Evolutionary conservation across 2,329 filamentous ascomycete species (phyloP).

Genomic region (Falciphora oryzae): DNA sequence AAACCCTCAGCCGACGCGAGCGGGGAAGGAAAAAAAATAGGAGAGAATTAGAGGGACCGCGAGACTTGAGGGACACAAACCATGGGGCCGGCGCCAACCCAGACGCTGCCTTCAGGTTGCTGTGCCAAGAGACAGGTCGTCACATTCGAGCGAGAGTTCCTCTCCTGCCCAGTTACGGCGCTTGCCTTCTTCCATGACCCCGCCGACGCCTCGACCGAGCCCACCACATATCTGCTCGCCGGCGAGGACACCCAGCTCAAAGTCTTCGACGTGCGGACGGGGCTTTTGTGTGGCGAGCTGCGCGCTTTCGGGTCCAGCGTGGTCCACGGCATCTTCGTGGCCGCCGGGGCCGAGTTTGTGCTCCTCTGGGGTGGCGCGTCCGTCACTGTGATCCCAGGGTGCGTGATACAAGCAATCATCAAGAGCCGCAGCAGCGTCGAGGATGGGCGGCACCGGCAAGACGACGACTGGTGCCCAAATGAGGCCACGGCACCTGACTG

Average conservation of each 20-base stretch:
- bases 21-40: neutral
- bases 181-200: constrained; percentile 41
- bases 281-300: constrained; percentile 33
- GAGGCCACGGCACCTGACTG: constrained; percentile 60
- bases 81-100: neutral
- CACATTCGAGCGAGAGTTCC: constrained; percentile 28
- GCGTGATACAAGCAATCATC: constrained; percentile 28
- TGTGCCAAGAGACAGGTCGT: neutral
- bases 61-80: neutral
- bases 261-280: constrained; percentile 40
- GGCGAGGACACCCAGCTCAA: constrained; percentile 56
- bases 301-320: constrained; percentile 61
- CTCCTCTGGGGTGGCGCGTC: constrained; percentile 67
- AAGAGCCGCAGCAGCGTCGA: constrained; percentile 11
- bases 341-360: constrained; percentile 25
- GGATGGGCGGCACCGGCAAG: too few species aligned
- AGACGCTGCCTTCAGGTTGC: too few species aligned
- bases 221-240: constrained; percentile 43
- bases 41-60: neutral
- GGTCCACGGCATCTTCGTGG: constrained; percentile 65
- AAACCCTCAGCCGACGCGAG: too few species aligned
- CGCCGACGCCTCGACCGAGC: constrained; percentile 9
- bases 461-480: constrained; percentile 16
- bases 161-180: constrained; percentile 53
- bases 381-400: constrained; percentile 38